phyloP scores from a whole-genome alignment of 1,284 basidiomycete species.

The Ceratobasidium sp. region DNA sequence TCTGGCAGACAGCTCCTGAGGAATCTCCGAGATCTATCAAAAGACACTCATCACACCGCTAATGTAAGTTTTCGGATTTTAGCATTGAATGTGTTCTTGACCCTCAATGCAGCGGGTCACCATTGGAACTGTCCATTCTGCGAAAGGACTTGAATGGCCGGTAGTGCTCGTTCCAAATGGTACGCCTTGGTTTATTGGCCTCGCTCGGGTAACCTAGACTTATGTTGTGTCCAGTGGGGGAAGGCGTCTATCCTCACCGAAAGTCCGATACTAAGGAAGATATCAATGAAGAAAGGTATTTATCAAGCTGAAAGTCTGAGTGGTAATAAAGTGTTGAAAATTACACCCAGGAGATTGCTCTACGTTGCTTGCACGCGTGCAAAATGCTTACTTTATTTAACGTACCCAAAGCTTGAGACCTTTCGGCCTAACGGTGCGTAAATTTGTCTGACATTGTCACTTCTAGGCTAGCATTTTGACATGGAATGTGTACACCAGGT shows the following conservation, averaged over 20 bases:
- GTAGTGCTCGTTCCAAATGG: conserved; percentile 81
- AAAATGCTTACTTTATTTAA: conserved; percentile 75
- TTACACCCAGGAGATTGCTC: conserved; percentile 69
- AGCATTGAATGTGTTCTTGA: too few species aligned
- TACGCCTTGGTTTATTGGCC: conserved; percentile 46
- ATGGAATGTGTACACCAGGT: too few species aligned
- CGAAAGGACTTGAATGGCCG: conserved; percentile 93
- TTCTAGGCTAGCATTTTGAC: too few species aligned
- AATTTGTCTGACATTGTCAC: too few species aligned
- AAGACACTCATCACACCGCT: too few species aligned
- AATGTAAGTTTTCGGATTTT: too few species aligned
- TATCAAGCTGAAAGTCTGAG: not conserved
- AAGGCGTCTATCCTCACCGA: conserved; percentile 81
- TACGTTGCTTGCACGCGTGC: conserved; percentile 94
- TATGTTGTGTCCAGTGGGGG: conserved; percentile 62
- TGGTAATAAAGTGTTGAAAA: not conserved
- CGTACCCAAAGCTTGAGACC: too few species aligned
- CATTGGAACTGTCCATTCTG: conserved; percentile 82
- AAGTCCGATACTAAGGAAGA: conserved; percentile 53
- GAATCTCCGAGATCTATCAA: too few species aligned
- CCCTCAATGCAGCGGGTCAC: conserved; percentile 71
- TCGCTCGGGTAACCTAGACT: not conserved
- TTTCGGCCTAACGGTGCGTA: too few species aligned
- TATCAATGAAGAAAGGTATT: conserved; percentile 77
- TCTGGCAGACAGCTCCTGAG: too few species aligned